Conservation (phyloP, 495 filamentous ascomycete genomes). For the Podospora appendiculata region DNA sequence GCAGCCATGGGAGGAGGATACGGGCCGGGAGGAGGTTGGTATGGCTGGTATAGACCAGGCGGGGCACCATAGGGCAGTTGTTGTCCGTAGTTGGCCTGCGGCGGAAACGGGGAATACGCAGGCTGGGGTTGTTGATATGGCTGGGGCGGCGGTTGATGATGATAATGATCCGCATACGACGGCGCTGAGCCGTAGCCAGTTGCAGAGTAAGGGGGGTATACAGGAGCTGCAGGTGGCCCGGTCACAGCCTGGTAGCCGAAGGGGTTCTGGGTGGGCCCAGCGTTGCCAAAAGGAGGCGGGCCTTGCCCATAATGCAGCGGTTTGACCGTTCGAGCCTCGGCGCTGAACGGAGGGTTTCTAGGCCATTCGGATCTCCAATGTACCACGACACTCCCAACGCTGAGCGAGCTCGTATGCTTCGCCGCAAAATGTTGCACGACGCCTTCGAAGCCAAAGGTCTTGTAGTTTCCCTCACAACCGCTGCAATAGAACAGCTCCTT, state of each 20-base stretch:
- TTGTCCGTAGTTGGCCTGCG: constrained; percentile 22
- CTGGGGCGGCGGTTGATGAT: constrained; percentile 8
- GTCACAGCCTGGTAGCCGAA: constrained; percentile 27
- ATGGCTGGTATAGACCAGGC: constrained; percentile 15
- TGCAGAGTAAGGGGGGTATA: constrained; percentile 29
- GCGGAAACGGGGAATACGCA: constrained; percentile 21
- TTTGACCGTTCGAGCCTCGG: constrained; percentile 40
- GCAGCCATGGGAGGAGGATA: constrained; percentile 11
- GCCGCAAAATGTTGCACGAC: constrained; percentile 75
- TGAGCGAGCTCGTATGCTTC: constrained; percentile 65
- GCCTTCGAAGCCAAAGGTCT: constrained; percentile 65
- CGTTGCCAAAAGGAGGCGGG: not conserved
- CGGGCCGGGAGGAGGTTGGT: constrained; percentile 12
- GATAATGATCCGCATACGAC: constrained; percentile 26
- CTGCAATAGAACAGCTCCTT: constrained; percentile 72
- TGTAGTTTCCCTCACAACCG: constrained; percentile 52
- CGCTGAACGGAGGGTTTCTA: constrained; percentile 58
- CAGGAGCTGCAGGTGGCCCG: constrained; percentile 12
- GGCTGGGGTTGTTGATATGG: constrained; percentile 19
- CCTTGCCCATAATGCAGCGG: constrained; percentile 1
- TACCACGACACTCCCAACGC: constrained; percentile 59
- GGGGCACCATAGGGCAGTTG: constrained; percentile 18
- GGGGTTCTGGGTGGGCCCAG: constrained; percentile 9
- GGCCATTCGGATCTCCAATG: constrained; percentile 79
- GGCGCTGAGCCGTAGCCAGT: constrained; percentile 31